Conservation (phyloP, 2,329 filamentous ascomycete genomes). For the Fusarium goolgardi region DNA sequence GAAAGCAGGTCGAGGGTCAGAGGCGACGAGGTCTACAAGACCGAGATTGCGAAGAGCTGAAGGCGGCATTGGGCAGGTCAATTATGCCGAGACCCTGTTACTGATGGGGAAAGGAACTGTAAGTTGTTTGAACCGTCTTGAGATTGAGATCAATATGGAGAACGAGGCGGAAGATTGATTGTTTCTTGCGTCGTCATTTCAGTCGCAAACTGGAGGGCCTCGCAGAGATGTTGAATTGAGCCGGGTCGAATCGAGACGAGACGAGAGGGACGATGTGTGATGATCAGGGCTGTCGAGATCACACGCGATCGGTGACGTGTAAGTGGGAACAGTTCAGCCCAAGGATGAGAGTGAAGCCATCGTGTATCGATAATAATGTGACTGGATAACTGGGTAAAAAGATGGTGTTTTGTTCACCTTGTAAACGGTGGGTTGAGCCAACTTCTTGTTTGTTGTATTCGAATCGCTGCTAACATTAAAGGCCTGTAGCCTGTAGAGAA, state of each 20-base stretch:
- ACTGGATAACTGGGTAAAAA: not conserved
- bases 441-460: constrained; percentile 2
- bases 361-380: constrained; percentile 8
- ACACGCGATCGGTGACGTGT: constrained; percentile 26
- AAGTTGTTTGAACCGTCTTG: constrained; percentile 12
- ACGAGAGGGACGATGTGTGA: constrained; percentile 2
- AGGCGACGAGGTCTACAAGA: constrained; percentile 56
- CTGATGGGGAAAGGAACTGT: not conserved
- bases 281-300: constrained; percentile 14
- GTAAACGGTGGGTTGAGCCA: not conserved
- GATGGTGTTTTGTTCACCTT: constrained; percentile 14
- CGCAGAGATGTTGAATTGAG: not conserved
- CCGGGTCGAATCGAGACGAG: not conserved
- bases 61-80: constrained; percentile 40
- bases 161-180: constrained; percentile 12
- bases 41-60: constrained; percentile 47
- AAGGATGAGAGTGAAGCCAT: constrained; percentile 25
- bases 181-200: constrained; percentile 39
- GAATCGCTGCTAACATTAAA: constrained; percentile 8
- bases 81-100: constrained; percentile 7
- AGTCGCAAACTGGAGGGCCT: constrained; percentile 25
- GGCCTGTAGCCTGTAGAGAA: constrained; percentile 3
- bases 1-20: constrained; percentile 58
- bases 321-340: constrained; percentile 13
- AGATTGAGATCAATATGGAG: constrained; percentile 15